Evolutionary conservation across 495 filamentous ascomycete genomes (phyloP).

Genomic region (Tuber brumale): DNA sequence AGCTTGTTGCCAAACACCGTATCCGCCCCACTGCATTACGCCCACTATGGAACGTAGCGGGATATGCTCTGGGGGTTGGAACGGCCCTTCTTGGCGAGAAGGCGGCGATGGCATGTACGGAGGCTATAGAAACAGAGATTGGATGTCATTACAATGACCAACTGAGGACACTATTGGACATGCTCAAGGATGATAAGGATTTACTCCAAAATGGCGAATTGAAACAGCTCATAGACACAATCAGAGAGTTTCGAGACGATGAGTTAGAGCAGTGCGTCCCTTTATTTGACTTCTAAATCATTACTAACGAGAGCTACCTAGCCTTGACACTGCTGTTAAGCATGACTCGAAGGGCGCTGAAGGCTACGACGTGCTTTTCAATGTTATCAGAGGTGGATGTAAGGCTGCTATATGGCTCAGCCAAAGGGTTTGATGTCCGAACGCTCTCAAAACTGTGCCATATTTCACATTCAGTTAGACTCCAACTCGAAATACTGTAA

Average conservation of each 20-base stretch:
- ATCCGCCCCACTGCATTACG: slow-evolving; percentile 92
- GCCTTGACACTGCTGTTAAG: slow-evolving; percentile 82
- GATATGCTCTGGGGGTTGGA: slow-evolving; percentile 78
- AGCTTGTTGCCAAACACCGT: slow-evolving; percentile 74
- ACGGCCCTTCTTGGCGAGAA: slow-evolving; percentile 87
- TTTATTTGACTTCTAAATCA: not conserved
- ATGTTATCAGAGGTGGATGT: slow-evolving; percentile 79
- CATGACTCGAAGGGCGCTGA: slow-evolving; percentile 82
- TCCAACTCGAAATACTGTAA: not conserved
- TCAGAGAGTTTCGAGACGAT: slow-evolving; percentile 85
- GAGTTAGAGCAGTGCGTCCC: slow-evolving; percentile 69
- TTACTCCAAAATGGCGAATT: slow-evolving; percentile 75
- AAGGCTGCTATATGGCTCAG: slow-evolving; percentile 88
- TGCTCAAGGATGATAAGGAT: slow-evolving; percentile 68
- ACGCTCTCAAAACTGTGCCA: not conserved
- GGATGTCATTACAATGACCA: slow-evolving; percentile 93
- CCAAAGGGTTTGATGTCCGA: slow-evolving; percentile 59
- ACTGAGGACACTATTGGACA: slow-evolving; percentile 69
- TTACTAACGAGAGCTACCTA: slow-evolving; percentile 4
- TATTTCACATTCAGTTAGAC: not conserved
- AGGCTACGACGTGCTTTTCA: slow-evolving; percentile 84
- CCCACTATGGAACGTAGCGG: slow-evolving; percentile 78
- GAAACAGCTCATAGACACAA: slow-evolving; percentile 60
- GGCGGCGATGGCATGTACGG: slow-evolving; percentile 97
- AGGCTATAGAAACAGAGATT: slow-evolving; percentile 97